A percentile compares a stretch with the other conserved stretches of the same genome.
These are phyloP conservation scores for Cyathus striatus DNA, from an alignment of 768 basidiomycete genomes.

Conservation along the genomic window DNA sequence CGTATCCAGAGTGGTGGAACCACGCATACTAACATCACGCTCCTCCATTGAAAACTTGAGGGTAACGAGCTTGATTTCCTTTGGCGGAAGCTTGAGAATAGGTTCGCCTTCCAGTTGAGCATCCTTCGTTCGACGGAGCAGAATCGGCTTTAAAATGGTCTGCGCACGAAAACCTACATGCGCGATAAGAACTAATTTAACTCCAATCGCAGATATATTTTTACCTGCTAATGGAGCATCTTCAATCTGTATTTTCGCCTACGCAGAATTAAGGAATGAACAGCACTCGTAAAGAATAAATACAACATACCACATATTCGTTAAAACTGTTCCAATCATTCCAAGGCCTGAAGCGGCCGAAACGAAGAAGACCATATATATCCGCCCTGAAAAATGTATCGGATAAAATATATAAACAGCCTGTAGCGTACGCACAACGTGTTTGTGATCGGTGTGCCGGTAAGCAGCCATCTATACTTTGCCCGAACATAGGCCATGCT, in stretches of 20 bases:
- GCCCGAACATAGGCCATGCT: slow-evolving; percentile 56
- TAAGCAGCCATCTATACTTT: slow-evolving; percentile 75
- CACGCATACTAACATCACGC: slow-evolving; percentile 38
- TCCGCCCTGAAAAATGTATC: slow-evolving; percentile 64
- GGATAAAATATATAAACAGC: too few species aligned
- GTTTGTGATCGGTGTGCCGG: slow-evolving; percentile 73
- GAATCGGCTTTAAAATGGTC: slow-evolving; percentile 56
- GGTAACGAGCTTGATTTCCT: slow-evolving; percentile 52
- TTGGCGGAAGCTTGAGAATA: slow-evolving; percentile 57
- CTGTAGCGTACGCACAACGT: slow-evolving; percentile 53
- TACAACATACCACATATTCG: slow-evolving; percentile 38
- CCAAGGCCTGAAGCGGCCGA: slow-evolving; percentile 64
- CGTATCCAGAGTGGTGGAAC: background rate
- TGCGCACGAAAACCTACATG: slow-evolving; percentile 53
- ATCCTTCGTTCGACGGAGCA: slow-evolving; percentile 74
- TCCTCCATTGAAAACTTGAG: slow-evolving; percentile 66
- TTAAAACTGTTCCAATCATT: slow-evolving; percentile 72
- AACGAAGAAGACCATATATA: slow-evolving; percentile 66
- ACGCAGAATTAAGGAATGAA: background rate
- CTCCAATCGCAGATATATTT: background rate
- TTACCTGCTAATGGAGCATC: slow-evolving; percentile 60
- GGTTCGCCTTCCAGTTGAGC: slow-evolving; percentile 62
- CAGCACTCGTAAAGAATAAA: background rate
- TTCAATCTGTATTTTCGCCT: slow-evolving; percentile 49
- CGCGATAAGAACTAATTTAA: background rate